A percentile compares a stretch with the other conserved stretches of the same genome.
phyloP scores from a whole-genome alignment of 495 filamentous ascomycete species.

The Neurospora sublineolata region DNA sequence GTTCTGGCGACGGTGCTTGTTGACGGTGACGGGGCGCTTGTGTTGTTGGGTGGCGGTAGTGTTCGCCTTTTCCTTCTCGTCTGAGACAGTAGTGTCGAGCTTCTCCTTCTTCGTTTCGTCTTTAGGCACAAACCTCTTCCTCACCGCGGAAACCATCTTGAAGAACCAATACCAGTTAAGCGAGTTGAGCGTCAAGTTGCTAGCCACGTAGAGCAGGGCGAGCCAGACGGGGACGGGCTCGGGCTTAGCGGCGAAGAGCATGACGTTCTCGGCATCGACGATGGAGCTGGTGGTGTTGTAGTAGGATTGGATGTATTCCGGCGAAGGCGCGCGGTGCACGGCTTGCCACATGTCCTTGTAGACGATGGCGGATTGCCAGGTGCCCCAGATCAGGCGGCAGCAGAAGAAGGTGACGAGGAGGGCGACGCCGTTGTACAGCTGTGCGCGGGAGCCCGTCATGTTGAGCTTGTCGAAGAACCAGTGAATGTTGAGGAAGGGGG shows the following conservation, averaged over 20 bases:
- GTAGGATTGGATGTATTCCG: slow-evolving; percentile 19
- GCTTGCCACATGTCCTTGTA: slow-evolving; percentile 72
- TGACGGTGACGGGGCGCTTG: slow-evolving; percentile 1
- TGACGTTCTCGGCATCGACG: slow-evolving; percentile 28
- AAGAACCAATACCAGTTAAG: slow-evolving; percentile 95
- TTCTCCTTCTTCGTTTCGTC: slow-evolving; percentile 17
- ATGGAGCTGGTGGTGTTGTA: slow-evolving; percentile 20
- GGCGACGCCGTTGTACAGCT: slow-evolving; percentile 79
- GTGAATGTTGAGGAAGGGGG: slow-evolving; percentile 90
- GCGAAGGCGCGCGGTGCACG: slow-evolving; percentile 29
- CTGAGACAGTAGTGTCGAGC: not conserved
- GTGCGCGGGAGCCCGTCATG: slow-evolving; percentile 69
- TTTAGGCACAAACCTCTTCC: slow-evolving; percentile 73
- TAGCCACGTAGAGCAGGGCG: slow-evolving; percentile 58
- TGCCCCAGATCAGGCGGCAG: slow-evolving; percentile 87
- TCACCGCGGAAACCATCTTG: slow-evolving; percentile 88
- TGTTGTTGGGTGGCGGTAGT: not conserved
- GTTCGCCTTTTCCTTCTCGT: not conserved
- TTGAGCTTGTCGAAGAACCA: slow-evolving; percentile 98
- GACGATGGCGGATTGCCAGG: slow-evolving; percentile 64
- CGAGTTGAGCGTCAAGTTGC: slow-evolving; percentile 70
- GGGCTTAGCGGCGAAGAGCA: slow-evolving; percentile 34
- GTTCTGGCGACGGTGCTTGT: slow-evolving; percentile 3
- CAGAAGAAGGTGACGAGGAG: slow-evolving; percentile 68
- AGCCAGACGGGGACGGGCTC: slow-evolving; percentile 68